Base-by-base conservation (phyloP, 2,329 filamentous ascomycete genomes). In the Dactylellina sp. region DNA sequence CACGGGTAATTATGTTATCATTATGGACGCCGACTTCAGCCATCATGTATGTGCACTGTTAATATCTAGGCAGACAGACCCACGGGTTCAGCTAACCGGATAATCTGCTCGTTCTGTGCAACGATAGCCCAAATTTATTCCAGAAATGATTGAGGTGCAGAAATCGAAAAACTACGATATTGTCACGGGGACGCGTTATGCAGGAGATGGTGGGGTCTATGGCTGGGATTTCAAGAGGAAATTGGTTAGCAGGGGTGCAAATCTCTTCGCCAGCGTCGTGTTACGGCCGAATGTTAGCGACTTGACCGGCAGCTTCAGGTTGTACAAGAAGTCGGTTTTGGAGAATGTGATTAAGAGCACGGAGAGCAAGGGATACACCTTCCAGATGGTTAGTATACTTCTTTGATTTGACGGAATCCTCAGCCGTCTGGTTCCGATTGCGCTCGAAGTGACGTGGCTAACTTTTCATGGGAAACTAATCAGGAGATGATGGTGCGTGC, bases 11-110 rank as follows among this genome's bases (percentile, higher is more conserved):
- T 98, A 89, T 80, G 92, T 99, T 81, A 92, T 99, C 85, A 99
- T 99, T 86, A 99, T 99, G 95, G 95, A 99, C 85, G 95, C 96
- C 83, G 95, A 99, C 84, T 99, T 99, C 86, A 92, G 89, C 79
- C 95, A 99, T 84, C 95, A 99, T 85, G 77, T 78, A 75, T 22
- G 68, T 66, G 11, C 24, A 9, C 7, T 24, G 14, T 25, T 3
- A 18, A 2, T 47, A 7, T 24, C 18, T 20, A 11, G 16, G 28
- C 28, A 32, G 18, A 12, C 14, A 46, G 28, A 5, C 2, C 25
- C 35, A 12, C 16, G 37, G 44, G n/a, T n/a, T 37, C 37, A 47
- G 52, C 25, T n/a, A 20, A 52, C n/a, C 20, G 47, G 6, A 40
- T 35, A 22, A 20, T 39, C 37, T 40, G n/a, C 25, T 6, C 40